phyloP scores from a whole-genome alignment of 176 grass and related monocot genomes.

The Rhynchospora tenuis region DNA sequence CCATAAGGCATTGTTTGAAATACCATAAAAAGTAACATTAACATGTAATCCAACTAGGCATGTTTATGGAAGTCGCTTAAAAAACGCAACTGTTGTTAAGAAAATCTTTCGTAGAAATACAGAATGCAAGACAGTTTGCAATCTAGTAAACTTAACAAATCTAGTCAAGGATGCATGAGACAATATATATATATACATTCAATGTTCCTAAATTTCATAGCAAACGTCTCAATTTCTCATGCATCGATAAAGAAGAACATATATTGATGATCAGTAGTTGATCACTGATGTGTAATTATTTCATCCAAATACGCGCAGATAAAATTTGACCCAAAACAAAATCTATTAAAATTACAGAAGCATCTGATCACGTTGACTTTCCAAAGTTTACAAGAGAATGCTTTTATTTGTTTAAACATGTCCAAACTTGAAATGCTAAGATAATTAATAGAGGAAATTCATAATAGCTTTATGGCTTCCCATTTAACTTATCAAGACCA shows the following conservation, averaged over 20 bases:
- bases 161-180: neutral
- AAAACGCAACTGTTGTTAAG: neutral
- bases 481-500: neutral
- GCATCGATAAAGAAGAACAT: neutral
- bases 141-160: no score
- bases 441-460: neutral
- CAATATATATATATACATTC: no score
- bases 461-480: neutral
- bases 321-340: neutral
- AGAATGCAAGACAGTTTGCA: no score
- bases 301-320: neutral
- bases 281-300: neutral
- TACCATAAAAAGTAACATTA: neutral
- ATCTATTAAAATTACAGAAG: neutral
- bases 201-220: neutral
- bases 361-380: neutral
- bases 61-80: no score
- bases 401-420: neutral
- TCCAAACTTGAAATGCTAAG: neutral
- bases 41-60: neutral
- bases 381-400: neutral
- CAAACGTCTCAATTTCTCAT: neutral
- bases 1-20: neutral
- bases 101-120: neutral
- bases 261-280: neutral